Conservation (phyloP, 202 grass and related monocot genomes). For the Musa balbisiana region DNA sequence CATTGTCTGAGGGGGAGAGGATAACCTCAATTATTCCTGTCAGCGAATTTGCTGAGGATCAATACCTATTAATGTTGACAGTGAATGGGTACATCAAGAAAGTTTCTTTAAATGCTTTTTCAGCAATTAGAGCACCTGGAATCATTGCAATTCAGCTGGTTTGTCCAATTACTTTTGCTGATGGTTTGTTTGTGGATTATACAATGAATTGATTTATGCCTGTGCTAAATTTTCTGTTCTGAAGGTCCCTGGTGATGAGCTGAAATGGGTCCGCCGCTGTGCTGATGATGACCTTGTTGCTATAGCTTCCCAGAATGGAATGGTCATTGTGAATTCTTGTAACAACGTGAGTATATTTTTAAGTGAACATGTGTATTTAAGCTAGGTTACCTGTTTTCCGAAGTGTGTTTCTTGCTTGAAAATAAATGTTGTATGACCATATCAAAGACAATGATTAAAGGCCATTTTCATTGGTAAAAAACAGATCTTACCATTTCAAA, state of each 20-base stretch:
- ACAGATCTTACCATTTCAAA: too few species aligned
- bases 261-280: conserved; percentile 82
- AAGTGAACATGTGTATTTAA: neutral
- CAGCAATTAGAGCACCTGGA: conserved; percentile 63
- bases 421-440: neutral
- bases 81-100: conserved; percentile 88
- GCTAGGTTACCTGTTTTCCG: neutral
- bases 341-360: conserved; percentile 46
- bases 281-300: conserved; percentile 73
- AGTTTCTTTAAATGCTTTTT: conserved; percentile 86
- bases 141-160: conserved; percentile 99
- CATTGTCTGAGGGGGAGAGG: conserved; percentile 78
- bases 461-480: too few species aligned
- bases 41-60: conserved; percentile 77
- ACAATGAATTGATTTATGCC: conserved; percentile 5
- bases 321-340: conserved; percentile 83
- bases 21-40: conserved; percentile 97
- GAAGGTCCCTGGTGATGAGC: conserved; percentile 73
- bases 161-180: conserved; percentile 10
- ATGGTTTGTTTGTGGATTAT: conserved; percentile 18
- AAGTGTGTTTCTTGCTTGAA: neutral
- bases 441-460: neutral
- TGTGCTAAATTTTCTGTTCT: conserved; percentile 15
- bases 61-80: conserved; percentile 86
- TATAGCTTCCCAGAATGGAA: conserved; percentile 81